phyloP scores from a whole-genome alignment of 2,329 filamentous ascomycete species.

The Colletotrichum horii region DNA sequence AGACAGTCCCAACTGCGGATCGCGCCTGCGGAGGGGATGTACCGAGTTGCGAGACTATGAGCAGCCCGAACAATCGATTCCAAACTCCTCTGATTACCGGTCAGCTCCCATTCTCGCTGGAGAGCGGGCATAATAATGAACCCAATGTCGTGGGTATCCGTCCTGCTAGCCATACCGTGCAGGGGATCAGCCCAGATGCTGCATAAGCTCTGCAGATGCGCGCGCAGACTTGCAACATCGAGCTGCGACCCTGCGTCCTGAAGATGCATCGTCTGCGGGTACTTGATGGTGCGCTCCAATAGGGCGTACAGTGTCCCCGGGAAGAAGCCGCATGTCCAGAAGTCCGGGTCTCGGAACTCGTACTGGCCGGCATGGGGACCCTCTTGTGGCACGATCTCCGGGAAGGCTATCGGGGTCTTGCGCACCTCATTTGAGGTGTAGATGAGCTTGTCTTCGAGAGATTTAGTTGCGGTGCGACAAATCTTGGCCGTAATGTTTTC shows the following conservation, averaged over 20 bases:
- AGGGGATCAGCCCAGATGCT: constrained; percentile 37
- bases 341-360: constrained; percentile 34
- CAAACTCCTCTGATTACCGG: constrained; percentile 41
- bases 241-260: background rate
- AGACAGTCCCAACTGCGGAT: constrained; percentile 55
- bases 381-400: constrained; percentile 35
- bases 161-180: constrained; percentile 43
- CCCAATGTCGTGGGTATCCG: constrained; percentile 58
- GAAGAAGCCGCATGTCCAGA: constrained; percentile 50
- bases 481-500: constrained; percentile 20
- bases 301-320: constrained; percentile 39
- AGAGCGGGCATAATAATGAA: constrained; percentile 58
- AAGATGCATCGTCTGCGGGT: constrained; percentile 25
- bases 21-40: constrained; percentile 41
- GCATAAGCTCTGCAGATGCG: constrained; percentile 25
- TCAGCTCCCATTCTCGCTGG: constrained; percentile 51
- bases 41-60: constrained; percentile 46
- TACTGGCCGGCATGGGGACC: constrained; percentile 31
- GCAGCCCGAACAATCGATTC: constrained; percentile 48
- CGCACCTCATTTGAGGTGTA: background rate
- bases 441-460: background rate
- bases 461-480: constrained; percentile 15
- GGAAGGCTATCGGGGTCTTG: constrained; percentile 26
- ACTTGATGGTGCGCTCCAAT: constrained; percentile 36
- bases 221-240: background rate